These are phyloP conservation scores for Leucaena leucocephala DNA, from an alignment of 306 rosid species.

Conservation along the genomic window DNA sequence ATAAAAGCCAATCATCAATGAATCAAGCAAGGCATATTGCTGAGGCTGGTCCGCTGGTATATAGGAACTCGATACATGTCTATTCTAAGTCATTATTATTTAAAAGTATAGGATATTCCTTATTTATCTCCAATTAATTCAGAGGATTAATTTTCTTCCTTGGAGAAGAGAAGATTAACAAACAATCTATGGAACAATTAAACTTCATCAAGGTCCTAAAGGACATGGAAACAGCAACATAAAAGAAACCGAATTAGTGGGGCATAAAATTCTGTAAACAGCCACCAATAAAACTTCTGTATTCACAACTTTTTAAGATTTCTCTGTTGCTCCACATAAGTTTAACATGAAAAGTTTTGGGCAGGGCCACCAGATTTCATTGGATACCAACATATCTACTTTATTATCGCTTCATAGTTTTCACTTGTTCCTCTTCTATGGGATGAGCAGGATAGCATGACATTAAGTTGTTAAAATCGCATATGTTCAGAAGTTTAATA, in stretches of 20 bases:
- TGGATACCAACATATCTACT: no score
- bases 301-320: neutral
- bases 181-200: neutral
- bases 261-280: neutral
- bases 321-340: neutral
- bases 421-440: no score
- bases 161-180: neutral
- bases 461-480: no score
- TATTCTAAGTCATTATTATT: constrained; percentile 3
- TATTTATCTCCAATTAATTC: constrained; percentile 2
- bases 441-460: no score
- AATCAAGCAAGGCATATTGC: neutral
- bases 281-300: neutral
- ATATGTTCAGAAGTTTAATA: neutral
- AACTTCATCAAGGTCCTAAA: neutral
- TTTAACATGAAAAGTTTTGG: no score
- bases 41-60: constrained; percentile 19
- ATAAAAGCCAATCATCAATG: neutral
- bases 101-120: constrained; percentile 7
- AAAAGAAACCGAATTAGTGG: neutral
- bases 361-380: no score
- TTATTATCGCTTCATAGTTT: no score
- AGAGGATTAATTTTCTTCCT: neutral
- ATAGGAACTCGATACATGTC: neutral
- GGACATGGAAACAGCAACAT: constrained; percentile 8